phyloP scores from a whole-genome alignment of 495 filamentous ascomycete species.

The Daldinia childiae region DNA sequence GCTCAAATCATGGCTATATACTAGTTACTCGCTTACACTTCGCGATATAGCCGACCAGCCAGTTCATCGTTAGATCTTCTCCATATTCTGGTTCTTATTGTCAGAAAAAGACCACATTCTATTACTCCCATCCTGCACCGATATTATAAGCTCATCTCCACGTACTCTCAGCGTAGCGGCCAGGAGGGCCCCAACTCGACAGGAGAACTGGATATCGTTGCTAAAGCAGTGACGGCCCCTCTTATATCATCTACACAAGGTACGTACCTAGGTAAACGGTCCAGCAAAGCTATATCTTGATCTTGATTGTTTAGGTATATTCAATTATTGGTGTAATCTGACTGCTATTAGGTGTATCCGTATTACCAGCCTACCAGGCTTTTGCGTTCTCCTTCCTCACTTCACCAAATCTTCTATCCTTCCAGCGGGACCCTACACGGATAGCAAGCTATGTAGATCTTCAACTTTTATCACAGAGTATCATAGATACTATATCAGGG shows the following conservation, averaged over 20 bases:
- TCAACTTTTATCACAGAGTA: constrained; percentile 45
- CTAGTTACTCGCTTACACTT: constrained; percentile 17
- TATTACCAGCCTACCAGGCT: constrained; percentile 45
- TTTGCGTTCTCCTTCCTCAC: constrained; percentile 54
- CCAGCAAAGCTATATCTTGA: background rate
- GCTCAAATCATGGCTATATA: background rate
- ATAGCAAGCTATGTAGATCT: constrained; percentile 37
- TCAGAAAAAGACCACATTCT: constrained; percentile 33
- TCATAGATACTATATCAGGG: constrained; percentile 36
- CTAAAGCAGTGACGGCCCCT: constrained; percentile 29
- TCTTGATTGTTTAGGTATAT: background rate
- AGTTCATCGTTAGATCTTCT: constrained; percentile 35
- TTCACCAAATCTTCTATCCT: constrained; percentile 29
- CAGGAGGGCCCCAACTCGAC: background rate
- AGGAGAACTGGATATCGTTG: constrained; percentile 18
- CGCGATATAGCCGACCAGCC: constrained; percentile 33
- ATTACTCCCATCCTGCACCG: constrained; percentile 26
- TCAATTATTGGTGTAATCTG: background rate
- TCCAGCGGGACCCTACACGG: constrained; percentile 23
- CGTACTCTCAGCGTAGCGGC: constrained; percentile 20
- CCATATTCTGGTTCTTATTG: constrained; percentile 23
- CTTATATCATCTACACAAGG: constrained; percentile 29
- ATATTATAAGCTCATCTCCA: constrained; percentile 40
- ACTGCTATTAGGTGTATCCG: constrained; percentile 8
- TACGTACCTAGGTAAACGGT: constrained; percentile 30